Base-by-base conservation (phyloP, 768 basidiomycete species). In the Hericium rajendrae region DNA sequence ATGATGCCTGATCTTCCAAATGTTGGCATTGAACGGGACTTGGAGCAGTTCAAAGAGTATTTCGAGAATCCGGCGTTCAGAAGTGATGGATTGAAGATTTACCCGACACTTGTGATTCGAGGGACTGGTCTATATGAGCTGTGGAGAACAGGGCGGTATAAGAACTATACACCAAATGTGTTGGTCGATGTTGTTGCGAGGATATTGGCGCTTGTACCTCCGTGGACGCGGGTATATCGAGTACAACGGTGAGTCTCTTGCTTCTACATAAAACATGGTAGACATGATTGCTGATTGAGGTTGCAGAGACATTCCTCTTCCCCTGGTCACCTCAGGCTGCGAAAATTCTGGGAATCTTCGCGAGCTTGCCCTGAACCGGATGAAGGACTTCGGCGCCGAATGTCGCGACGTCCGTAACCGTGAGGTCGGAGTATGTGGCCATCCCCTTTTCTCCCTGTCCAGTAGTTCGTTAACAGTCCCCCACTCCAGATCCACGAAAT, bases 1-100 rank as follows among this genome's bases (percentile, higher is more conserved):
- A 98, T 98, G 97, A 99, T 99, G 94, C 94, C 94, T 13, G 95
- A 99, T 70, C 80, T 98, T 9, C 95, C 95, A 9, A 99, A 99
- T 68, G 91, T 98, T 57, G 97, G 97, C 38, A 80, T 95, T 58
- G 97, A 98, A 74, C 84, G 97, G 57, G 97, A 99, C 71, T 81
- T 99, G 50, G 94, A 94, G 66, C 97, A 98, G 67, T 99, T 99
- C 80, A 94, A 97, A 69, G 97, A 98, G 69, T 99, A 94, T 70
- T 99, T 99, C 65, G 97, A 99, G 74, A 98, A 97, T 67, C 97
- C 97, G 11, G 90, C 90, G 0, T 99, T 97, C 74, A 78, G 97
- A 60, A 94, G 92, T 53, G 97, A 99, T 67, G 97, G 97, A 1
- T 77, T 99, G 55, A 99, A 99, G 73, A 92, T 99, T 54, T 99